phyloP scores from a whole-genome alignment of 2,329 filamentous ascomycete genomes.

The Paracorniculantispora psalliotae region DNA sequence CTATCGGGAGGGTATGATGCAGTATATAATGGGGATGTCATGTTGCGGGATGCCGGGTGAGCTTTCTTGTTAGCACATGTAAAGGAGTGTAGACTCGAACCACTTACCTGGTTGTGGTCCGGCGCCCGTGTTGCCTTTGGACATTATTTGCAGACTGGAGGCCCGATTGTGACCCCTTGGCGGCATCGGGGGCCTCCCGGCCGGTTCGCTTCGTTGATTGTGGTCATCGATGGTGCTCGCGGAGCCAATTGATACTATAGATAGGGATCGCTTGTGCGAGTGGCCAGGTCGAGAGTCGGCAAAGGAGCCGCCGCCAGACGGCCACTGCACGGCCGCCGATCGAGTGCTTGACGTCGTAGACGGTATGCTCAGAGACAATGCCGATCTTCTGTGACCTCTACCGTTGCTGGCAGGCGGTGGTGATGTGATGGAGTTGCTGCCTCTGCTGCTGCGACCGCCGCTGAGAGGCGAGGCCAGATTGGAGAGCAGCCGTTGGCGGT shows the following conservation, averaged over 20 bases:
- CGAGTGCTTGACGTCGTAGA: conserved; percentile 40
- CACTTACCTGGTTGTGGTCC: conserved; percentile 36
- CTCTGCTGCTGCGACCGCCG: conserved; percentile 34
- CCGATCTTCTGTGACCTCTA: conserved; percentile 58
- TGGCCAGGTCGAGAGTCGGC: conserved; percentile 39
- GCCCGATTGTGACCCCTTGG: conserved; percentile 67
- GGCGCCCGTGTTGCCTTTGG: conserved; percentile 40
- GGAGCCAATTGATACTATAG: conserved; percentile 73
- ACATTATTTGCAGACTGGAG: conserved; percentile 69
- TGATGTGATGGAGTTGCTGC: conserved; percentile 40
- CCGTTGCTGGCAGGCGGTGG: conserved; percentile 34
- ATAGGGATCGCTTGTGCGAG: conserved; percentile 70
- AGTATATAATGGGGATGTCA: conserved; percentile 48
- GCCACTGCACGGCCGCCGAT: conserved; percentile 45
- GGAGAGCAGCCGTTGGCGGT: conserved; percentile 33
- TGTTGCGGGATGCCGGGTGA: conserved; percentile 32
- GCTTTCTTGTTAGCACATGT: conserved; percentile 34
- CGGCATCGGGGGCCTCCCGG: conserved; percentile 44
- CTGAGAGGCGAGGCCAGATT: conserved; percentile 38
- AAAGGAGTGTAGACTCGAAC: not conserved
- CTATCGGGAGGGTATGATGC: conserved; percentile 50
- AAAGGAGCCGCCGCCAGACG: conserved; percentile 26
- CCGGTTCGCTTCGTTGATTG: conserved; percentile 36
- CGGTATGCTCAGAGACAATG: conserved; percentile 59
- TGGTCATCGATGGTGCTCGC: conserved; percentile 45